Evolutionary conservation across 2,329 filamentous ascomycete genomes (phyloP), one percentile per base, ranked within the genome.

Genomic region (Camillea tinctor): DNA sequence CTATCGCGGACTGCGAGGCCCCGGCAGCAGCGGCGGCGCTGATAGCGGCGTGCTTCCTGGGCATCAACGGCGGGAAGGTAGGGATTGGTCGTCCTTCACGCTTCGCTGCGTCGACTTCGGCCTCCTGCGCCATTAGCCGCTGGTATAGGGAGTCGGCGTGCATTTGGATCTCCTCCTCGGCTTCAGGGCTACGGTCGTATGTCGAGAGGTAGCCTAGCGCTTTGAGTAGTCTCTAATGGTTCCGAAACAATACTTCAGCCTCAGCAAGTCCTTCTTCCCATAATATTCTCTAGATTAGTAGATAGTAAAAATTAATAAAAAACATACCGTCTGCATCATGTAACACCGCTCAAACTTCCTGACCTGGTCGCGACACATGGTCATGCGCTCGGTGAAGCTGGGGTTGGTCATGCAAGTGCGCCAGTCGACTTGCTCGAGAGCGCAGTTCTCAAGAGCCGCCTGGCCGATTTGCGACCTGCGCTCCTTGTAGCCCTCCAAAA

Each of bases 91-190:
- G 75, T 24, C 86, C 86, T 65, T 84, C 83, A 57, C 82, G 80
- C 74, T 87, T 87, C 40, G 89, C 90, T 69, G 87, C 83, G 64
- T 90, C 86, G n/a, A 91, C 86, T 64, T 83, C 84, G 20, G 80
- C 81, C 76, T 99, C 94, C 73, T 96, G 92, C 62, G 86, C 84
- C 44, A 96, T 76, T 88, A 98, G 92, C 68, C 90, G 87, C 70
- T 94, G 90, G 76, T 93, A 99, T 49, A 99, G 82, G 64, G 86
- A 86, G 78, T 99, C 95, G 60, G 94, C 94, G 74, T 97, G 93
- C 88, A 98, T 92, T 76, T 98, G 95, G 63, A 99, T 92, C 67
- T 89, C 86, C 74, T 97, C 93, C 69, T 97, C 91, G 55, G 91
- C 83, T 26, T 88, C 83, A 0, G 82, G 78, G 8, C 88, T 79